phyloP scores from a whole-genome alignment of 495 filamentous ascomycete genomes.

The Daldinia decipiens region DNA sequence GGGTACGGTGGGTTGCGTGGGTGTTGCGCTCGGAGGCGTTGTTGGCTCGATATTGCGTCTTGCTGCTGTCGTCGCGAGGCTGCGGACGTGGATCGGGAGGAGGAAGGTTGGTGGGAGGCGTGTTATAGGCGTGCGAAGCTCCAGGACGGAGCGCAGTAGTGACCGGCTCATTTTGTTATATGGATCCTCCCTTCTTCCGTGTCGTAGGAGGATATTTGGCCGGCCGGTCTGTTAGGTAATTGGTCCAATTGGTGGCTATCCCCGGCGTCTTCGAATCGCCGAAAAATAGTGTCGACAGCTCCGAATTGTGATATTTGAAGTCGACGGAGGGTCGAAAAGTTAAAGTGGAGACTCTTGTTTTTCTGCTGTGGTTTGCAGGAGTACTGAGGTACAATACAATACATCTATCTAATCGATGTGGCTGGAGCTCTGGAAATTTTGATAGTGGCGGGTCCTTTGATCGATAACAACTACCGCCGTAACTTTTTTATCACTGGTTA shows the following conservation, averaged over 20 bases:
- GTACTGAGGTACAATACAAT: background rate
- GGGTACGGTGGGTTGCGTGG: slow-evolving; percentile 45
- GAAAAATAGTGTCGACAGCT: slow-evolving; percentile 7
- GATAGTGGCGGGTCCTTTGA: slow-evolving; percentile 31
- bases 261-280: slow-evolving; percentile 8
- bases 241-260: slow-evolving; percentile 13
- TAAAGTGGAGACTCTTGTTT: slow-evolving; percentile 40
- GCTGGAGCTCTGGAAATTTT: slow-evolving; percentile 38
- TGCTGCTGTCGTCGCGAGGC: slow-evolving; percentile 33
- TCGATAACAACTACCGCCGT: slow-evolving; percentile 28
- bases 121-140: slow-evolving; percentile 53
- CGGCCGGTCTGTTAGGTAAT: slow-evolving; percentile 3
- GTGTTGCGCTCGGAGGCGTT: slow-evolving; percentile 27
- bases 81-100: slow-evolving; percentile 44
- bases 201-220: background rate
- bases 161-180: slow-evolving; percentile 53
- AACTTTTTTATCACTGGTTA: slow-evolving; percentile 39
- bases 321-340: slow-evolving; percentile 36
- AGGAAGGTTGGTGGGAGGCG: slow-evolving; percentile 49
- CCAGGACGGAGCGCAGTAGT: slow-evolving; percentile 59
- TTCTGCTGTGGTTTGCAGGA: slow-evolving; percentile 13
- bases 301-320: slow-evolving; percentile 28
- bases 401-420: slow-evolving; percentile 19
- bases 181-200: background rate
- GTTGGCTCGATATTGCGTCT: slow-evolving; percentile 46